A percentile compares a stretch with the other conserved stretches of the same genome.
Conservation (phyloP, 306 rosid genomes). For the Abrus precatorius region DNA sequence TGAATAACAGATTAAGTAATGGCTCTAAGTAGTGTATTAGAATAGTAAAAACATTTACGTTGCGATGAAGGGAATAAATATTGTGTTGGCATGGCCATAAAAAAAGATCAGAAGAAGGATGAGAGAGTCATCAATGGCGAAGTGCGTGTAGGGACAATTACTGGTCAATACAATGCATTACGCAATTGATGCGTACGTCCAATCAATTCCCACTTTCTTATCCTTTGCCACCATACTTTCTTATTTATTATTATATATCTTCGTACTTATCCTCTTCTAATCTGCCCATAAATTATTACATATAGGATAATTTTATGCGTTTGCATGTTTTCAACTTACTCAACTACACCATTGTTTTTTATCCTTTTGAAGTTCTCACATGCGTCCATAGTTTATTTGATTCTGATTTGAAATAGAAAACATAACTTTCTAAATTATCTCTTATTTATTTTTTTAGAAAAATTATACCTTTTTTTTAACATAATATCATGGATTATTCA, state of each 20-base stretch:
- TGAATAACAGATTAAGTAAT: background rate
- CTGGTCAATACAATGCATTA: background rate
- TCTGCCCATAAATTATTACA: background rate
- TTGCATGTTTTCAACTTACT: background rate
- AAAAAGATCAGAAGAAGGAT: background rate
- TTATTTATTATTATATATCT: background rate
- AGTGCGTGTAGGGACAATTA: slow-evolving; percentile 24
- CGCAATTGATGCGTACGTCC: slow-evolving; percentile 8
- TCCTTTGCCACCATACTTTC: too few relatives aligned
- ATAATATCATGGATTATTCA: too few relatives aligned
- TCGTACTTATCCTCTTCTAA: slow-evolving; percentile 5
- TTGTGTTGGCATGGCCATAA: background rate
- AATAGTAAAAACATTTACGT: background rate
- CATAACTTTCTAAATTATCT: too few relatives aligned
- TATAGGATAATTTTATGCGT: background rate
- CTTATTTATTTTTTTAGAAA: too few relatives aligned
- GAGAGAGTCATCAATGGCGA: background rate
- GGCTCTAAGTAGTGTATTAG: background rate
- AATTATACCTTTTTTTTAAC: too few relatives aligned
- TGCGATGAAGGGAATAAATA: background rate
- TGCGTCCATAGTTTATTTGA: background rate
- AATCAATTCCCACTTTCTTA: slow-evolving; percentile 37
- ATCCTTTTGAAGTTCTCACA: background rate
- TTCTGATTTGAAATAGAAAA: background rate
- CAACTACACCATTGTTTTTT: background rate